Evolutionary conservation across 2,329 filamentous ascomycete species (phyloP), one percentile per base, ranked within the genome.

Genomic region (Venturiaceae sp.): DNA sequence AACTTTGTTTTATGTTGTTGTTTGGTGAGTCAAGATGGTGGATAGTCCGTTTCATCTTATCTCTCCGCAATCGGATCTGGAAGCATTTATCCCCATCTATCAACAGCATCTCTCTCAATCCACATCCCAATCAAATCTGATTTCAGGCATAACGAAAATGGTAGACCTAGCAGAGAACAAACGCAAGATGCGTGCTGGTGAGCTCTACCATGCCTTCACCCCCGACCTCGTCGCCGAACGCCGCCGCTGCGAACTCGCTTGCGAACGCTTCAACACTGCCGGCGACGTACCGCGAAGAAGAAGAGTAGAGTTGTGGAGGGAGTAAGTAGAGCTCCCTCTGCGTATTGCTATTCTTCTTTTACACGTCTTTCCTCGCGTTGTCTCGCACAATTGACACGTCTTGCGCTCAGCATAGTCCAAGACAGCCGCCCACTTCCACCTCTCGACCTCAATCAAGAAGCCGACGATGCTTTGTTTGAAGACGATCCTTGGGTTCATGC

Each of bases 141-240:
- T 13, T 1, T 28, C 26, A 50, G n/a, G n/a, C n/a, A 39, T 39
- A 39, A n/a, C n/a, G 11, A 39, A 36, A 4, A 53, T 53, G 52
- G 32, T 34, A n/a, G 39, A 47, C 55, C 39, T 34, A 5, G 55
- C 23, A 8, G 70, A 72, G 56, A 74, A 74, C 63, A 72, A 68
- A 62, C 64, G 66, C 46, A 69, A 67, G 50, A 90, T 89, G 85
- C 71, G 74, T 53, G 75, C 77, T 14, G 87, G 87, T 53, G 84
- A 92, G 68, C 78, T 92, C 11, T 92, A 90, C 70, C 80, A 84
- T 64, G 83, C 87, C 44, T 92, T 92, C 66, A 82, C 82, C 0
- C 85, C 88, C 0, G 81, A 87, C 34, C 82, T 94, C 3, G 72
- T 81, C 2, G 82, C 79, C 1, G 84, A 80, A 39, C 81, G 89